Percentiles rank a stretch among this genome's conserved stretches.
phyloP scores from a whole-genome alignment of 805 yeast genomes.

The Candida argentea region DNA sequence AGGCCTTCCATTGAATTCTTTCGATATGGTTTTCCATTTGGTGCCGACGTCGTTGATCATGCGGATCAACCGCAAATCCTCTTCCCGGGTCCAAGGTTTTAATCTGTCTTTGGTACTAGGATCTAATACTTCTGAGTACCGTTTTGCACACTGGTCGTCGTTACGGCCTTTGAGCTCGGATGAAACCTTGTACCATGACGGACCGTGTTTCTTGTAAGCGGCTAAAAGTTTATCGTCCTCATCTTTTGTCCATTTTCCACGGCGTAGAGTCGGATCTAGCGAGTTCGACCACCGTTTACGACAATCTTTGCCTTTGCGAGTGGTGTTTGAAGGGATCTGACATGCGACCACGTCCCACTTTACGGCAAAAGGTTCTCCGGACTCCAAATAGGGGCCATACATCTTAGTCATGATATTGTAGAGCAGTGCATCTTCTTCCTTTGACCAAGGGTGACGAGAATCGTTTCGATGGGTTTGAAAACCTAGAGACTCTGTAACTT shows the following conservation, averaged over 20 bases:
- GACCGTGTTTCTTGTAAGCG: constrained; percentile 61
- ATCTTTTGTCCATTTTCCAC: constrained; percentile 79
- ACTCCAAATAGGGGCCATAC: constrained; percentile 13
- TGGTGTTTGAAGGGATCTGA: constrained; percentile 15
- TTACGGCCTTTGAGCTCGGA: constrained; percentile 72
- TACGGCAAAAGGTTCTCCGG: constrained; percentile 29
- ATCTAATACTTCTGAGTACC: constrained; percentile 81
- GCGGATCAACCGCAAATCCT: constrained; percentile 60
- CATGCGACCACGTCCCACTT: constrained; percentile 54
- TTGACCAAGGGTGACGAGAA: constrained; percentile 62
- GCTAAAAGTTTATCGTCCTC: constrained; percentile 62
- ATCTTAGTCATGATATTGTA: constrained; percentile 30
- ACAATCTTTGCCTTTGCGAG: constrained; percentile 69
- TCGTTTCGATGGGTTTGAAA: constrained; percentile 61
- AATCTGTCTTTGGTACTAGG: constrained; percentile 71
- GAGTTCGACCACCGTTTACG: constrained; percentile 83
- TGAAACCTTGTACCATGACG: constrained; percentile 82
- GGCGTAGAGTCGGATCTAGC: constrained; percentile 67
- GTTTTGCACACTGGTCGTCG: constrained; percentile 89
- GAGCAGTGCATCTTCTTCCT: constrained; percentile 57
- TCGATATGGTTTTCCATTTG: constrained; percentile 77
- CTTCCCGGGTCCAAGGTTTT: constrained; percentile 70
- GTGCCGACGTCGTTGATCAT: constrained; percentile 70
- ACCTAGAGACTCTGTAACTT: constrained; percentile 63
- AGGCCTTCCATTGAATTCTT: constrained; percentile 68